Evolutionary conservation across 2,329 filamentous ascomycete genomes (phyloP), one percentile per base, ranked within the genome.

Genomic region (Pestalotiopsis sp.): DNA sequence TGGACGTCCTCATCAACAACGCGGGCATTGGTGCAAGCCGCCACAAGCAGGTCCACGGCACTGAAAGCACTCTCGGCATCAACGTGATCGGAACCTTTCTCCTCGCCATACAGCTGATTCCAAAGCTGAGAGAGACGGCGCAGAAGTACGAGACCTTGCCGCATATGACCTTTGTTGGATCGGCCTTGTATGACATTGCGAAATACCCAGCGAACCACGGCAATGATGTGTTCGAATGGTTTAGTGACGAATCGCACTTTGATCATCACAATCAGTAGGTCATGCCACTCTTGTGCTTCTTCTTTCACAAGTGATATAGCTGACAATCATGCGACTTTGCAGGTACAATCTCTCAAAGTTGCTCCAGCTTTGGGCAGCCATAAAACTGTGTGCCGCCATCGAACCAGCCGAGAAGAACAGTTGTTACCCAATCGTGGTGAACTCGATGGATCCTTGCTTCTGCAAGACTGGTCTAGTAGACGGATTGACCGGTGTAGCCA

Each of bases 61-160:
- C 85, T 45, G 88, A 90, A 73, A 78, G 73, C 20, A 85, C 80
- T 0, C 74, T 89, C 69, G 83, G 80, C 23, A 73, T 80, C 63
- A 80, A 80, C 68, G 74, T 78, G 25, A 70, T 80, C 61, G 64
- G 68, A 49, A 77, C 73, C 0, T 74, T 76, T 66, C 68, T 79
- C 25, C 70, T 80, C 4, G 72, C 69, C 23, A 41, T 79, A 1
- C 68, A 77, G 7, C 69, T 80, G 38, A 70, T 80, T 1, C 78
- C 78, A 3, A 77, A 75, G 70, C 70, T 81, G 64, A 70, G 73
- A 7, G 71, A 72, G 39, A 73, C 74, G 6, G 73, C 72, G 0
- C 59, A 20, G 3, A 23, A 62, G 27, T 20, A 62, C 31, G 13
- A 39, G 31, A 66, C 65, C 2, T 70, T 61, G 23, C 70, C 73